These are phyloP conservation scores for Syzygium aqueum DNA, from an alignment of 345 rosid species.

Conservation along the genomic window DNA sequence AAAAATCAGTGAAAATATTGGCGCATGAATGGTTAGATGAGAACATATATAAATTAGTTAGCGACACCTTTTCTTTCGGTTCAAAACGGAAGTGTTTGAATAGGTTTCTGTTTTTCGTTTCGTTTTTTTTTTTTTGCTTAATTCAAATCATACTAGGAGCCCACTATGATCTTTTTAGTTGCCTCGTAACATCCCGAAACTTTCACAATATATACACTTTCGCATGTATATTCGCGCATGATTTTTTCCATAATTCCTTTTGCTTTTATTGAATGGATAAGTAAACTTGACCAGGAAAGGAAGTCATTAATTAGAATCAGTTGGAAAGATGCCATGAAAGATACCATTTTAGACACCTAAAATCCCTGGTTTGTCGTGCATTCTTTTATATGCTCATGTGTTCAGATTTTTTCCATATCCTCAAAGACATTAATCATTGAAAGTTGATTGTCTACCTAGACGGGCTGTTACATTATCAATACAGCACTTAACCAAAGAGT, in stretches of 20 bases:
- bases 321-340: background rate
- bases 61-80: background rate
- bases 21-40: background rate
- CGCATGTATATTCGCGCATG: background rate
- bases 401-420: background rate
- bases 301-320: background rate
- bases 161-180: fast-evolving
- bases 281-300: background rate
- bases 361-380: background rate
- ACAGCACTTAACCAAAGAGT: background rate
- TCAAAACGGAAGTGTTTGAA: background rate
- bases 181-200: background rate
- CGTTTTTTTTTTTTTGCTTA: background rate
- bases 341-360: background rate
- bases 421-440: background rate
- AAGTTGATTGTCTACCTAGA: background rate
- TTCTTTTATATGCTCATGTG: background rate
- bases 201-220: background rate
- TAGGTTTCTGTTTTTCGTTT: background rate
- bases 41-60: background rate
- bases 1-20: background rate
- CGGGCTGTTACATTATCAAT: background rate
- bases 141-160: background rate
- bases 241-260: background rate
- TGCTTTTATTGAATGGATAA: background rate